These are phyloP conservation scores for Neofusicoccum sp. DNA, from an alignment of 2,329 filamentous ascomycete species.

Conservation along the genomic window DNA sequence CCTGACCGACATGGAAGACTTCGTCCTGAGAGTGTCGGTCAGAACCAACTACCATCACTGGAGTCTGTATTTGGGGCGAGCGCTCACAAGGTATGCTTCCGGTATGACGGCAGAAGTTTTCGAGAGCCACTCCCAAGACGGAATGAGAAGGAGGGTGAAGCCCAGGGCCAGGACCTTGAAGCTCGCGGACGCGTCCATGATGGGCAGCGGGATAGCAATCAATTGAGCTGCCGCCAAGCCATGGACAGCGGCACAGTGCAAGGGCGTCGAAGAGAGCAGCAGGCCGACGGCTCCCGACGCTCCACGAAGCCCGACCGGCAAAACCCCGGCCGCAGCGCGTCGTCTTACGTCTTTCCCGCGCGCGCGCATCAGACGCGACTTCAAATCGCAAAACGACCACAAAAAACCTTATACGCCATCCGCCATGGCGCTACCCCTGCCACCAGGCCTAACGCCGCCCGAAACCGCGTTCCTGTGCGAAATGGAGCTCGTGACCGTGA, in stretches of 20 bases:
- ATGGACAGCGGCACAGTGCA: background rate
- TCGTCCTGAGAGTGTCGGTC: conserved; percentile 63
- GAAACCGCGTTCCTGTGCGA: conserved; percentile 95
- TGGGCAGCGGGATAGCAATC: background rate
- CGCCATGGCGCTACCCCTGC: conserved; percentile 60
- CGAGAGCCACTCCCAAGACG: conserved; percentile 40
- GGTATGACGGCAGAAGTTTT: conserved; percentile 51
- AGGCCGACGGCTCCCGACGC: background rate
- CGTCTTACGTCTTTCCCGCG: background rate
- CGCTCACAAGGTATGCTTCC: conserved; percentile 57
- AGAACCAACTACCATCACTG: background rate
- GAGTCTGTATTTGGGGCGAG: background rate
- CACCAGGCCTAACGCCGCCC: conserved; percentile 70
- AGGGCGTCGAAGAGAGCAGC: background rate
- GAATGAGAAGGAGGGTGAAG: conserved; percentile 17
- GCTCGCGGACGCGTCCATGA: conserved; percentile 12
- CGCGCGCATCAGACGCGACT: background rate
- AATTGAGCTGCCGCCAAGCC: background rate
- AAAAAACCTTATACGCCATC: background rate
- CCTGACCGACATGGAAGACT: conserved; percentile 86
- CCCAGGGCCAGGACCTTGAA: conserved; percentile 16
- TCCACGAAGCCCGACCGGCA: conserved; percentile 9
- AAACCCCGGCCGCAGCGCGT: background rate
- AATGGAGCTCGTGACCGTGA: conserved; percentile 92
- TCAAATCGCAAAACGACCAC: conserved; percentile 16